Evolutionary conservation across 768 basidiomycete genomes (phyloP).

Genomic region (Termitomyces sp.): DNA sequence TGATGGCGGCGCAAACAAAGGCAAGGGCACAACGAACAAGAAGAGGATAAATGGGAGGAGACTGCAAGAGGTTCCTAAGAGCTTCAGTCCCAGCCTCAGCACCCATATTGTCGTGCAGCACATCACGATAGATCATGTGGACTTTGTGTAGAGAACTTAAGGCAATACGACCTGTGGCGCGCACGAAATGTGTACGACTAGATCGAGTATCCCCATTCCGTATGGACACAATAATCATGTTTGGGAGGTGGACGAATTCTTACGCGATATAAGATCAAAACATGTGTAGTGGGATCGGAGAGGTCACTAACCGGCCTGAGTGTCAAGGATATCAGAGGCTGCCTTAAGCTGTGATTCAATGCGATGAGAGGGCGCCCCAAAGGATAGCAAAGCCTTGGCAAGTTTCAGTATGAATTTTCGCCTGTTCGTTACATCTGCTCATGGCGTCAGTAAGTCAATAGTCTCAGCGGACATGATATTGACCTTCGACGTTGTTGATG

Average conservation of each 20-base stretch:
- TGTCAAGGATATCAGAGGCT: conserved; percentile 74
- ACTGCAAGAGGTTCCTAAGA: conserved; percentile 61
- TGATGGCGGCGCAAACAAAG: conserved; percentile 75
- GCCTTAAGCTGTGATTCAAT: conserved; percentile 86
- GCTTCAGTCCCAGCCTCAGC: conserved; percentile 69
- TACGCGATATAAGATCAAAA: conserved; percentile 6
- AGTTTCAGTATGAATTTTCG: conserved; percentile 81
- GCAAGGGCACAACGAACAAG: conserved; percentile 70
- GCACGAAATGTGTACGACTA: conserved; percentile 83
- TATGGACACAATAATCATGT: conserved; percentile 79
- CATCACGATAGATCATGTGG: conserved; percentile 82
- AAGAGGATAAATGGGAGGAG: conserved; percentile 68
- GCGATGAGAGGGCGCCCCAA: conserved; percentile 92
- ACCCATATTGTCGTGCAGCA: conserved; percentile 79
- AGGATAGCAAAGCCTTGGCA: conserved; percentile 85
- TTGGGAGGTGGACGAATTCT: conserved; percentile 83
- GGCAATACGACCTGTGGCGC: conserved; percentile 76
- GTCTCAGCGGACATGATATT: conserved; percentile 1
- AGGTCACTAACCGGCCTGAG: conserved; percentile 54
- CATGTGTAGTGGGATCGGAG: too few relatives aligned
- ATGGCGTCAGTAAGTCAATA: neutral
- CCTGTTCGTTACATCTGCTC: conserved; percentile 44
- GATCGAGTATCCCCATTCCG: conserved; percentile 68
- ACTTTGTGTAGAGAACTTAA: conserved; percentile 80
- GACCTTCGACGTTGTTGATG: conserved; percentile 48